phyloP scores from a whole-genome alignment of 768 basidiomycete species.

The Agaricus sinodeliciosus region DNA sequence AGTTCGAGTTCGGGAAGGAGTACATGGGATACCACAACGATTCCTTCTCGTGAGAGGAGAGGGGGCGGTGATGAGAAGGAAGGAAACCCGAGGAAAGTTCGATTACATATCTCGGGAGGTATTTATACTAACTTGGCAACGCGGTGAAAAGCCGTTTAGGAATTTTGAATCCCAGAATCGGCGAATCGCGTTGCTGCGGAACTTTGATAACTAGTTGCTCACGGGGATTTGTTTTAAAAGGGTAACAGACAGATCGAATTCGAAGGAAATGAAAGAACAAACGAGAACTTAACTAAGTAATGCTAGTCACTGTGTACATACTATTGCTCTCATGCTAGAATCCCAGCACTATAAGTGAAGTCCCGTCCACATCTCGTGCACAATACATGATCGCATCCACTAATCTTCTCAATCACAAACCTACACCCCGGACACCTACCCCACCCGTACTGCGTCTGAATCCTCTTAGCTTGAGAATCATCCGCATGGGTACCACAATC shows the following conservation, averaged over 20 bases:
- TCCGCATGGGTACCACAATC: constrained; percentile 2
- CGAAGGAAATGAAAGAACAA: too few relatives aligned
- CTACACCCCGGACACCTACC: constrained; percentile 7
- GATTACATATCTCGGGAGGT: too few relatives aligned
- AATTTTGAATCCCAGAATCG: too few relatives aligned
- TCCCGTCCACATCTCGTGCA: constrained; percentile 1
- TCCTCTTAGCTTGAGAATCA: neutral
- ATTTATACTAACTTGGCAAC: too few relatives aligned
- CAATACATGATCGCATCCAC: neutral
- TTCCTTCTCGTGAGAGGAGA: neutral
- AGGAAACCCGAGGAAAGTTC: neutral
- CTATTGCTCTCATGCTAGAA: too few relatives aligned
- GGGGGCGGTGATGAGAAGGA: neutral
- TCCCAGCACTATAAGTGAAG: neutral
- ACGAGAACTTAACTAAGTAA: too few relatives aligned
- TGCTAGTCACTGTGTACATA: too few relatives aligned
- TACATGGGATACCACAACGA: neutral
- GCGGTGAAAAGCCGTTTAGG: too few relatives aligned
- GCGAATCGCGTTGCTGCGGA: too few relatives aligned
- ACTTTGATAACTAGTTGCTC: too few relatives aligned
- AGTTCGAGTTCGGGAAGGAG: neutral
- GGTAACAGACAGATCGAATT: too few relatives aligned
- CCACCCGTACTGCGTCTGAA: constrained; percentile 4
- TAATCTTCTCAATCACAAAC: constrained; percentile 5
- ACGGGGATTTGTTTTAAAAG: too few relatives aligned